phyloP scores from a whole-genome alignment of 179 eudicot species.

The Beta corolliflora region DNA sequence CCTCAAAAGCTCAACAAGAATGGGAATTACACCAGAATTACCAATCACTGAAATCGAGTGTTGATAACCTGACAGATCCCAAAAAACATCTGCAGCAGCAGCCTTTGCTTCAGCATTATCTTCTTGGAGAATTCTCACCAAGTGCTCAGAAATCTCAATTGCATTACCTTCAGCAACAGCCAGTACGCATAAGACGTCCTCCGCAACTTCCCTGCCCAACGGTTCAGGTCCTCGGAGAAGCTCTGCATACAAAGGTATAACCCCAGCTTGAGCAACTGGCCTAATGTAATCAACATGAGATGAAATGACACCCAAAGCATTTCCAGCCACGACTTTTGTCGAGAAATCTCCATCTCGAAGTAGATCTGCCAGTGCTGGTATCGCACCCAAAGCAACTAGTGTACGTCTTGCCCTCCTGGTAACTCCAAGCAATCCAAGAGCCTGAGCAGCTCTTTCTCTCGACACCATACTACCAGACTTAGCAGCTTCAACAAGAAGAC shows the following conservation, averaged over 20 bases:
- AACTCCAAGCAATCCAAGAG: slow-evolving; percentile 56
- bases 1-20: slow-evolving; percentile 51
- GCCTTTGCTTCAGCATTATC: slow-evolving; percentile 45
- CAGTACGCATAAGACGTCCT: slow-evolving; percentile 55
- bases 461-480: slow-evolving; percentile 48
- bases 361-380: slow-evolving; percentile 48
- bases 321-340: slow-evolving; percentile 55
- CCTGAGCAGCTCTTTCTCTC: slow-evolving; percentile 65
- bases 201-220: slow-evolving; percentile 55
- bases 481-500: slow-evolving; percentile 50
- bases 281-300: slow-evolving; percentile 56
- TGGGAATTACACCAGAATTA: slow-evolving; percentile 47
- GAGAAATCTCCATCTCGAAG: slow-evolving; percentile 41
- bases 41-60: slow-evolving; percentile 33
- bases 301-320: slow-evolving; percentile 62
- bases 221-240: slow-evolving; percentile 50
- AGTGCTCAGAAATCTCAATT: slow-evolving; percentile 37
- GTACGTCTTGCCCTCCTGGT: slow-evolving; percentile 41
- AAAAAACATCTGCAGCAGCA: slow-evolving; percentile 53
- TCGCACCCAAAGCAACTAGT: slow-evolving; percentile 43
- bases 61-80: slow-evolving; percentile 50
- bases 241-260: slow-evolving; percentile 51
- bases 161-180: slow-evolving; percentile 50
- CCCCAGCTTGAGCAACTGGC: slow-evolving; percentile 55
- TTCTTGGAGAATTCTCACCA: slow-evolving; percentile 50